Conservation (phyloP, 202 grass and related monocot genomes). For the Zoysia matrella region DNA sequence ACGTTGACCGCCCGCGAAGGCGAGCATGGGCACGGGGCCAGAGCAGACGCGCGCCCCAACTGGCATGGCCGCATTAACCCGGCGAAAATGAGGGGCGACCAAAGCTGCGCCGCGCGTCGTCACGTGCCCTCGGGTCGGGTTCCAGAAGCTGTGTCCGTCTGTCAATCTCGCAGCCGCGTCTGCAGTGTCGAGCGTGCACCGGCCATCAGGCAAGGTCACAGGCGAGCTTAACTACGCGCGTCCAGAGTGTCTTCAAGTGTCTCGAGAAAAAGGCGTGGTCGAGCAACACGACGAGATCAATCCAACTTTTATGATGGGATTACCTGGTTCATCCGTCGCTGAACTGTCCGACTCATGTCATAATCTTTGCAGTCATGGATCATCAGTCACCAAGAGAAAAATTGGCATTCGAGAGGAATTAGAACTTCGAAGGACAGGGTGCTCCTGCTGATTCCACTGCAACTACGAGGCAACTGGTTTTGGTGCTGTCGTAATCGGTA, state of each 20-base stretch:
- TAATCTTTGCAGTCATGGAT: slow-evolving; percentile 2
- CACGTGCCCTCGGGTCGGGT: slow-evolving; percentile 11
- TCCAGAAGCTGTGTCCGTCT: not conserved
- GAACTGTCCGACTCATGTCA: not conserved
- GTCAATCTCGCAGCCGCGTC: not conserved
- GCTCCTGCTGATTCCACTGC: not conserved
- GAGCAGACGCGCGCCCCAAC: not conserved
- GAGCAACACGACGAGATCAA: not conserved
- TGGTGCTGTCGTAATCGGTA: not conserved
- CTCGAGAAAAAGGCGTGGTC: not conserved
- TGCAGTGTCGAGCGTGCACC: too few species aligned
- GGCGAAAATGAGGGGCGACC: slow-evolving; percentile 31
- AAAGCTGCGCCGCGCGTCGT: slow-evolving; percentile 13
- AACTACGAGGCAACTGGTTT: not conserved
- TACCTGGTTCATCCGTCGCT: not conserved
- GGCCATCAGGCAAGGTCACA: not conserved
- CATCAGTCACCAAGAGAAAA: not conserved
- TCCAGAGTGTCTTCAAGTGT: too few species aligned
- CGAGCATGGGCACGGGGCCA: not conserved
- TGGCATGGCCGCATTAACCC: slow-evolving; percentile 3
- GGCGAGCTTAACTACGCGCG: not conserved
- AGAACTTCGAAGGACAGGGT: not conserved
- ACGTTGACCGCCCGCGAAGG: not conserved
- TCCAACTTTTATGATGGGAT: not conserved
- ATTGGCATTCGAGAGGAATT: not conserved